Base-by-base conservation (phyloP, 306 rosid genomes). In the Vachellia collinsii region DNA sequence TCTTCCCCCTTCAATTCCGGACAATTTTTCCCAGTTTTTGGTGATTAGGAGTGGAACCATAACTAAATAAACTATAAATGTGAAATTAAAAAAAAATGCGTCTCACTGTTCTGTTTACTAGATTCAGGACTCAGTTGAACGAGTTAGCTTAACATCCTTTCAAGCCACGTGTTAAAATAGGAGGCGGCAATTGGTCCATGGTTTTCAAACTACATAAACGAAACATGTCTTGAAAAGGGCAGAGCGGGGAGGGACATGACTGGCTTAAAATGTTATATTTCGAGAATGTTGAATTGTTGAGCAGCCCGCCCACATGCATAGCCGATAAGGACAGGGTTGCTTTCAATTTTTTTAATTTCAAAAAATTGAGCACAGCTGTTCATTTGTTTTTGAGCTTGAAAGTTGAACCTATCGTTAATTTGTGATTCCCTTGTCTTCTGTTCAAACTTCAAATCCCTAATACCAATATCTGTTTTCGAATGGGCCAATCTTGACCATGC, bases 401-500 rank as follows among this genome's bases (percentile, higher is more conserved):
- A 54, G 16, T 11, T 11, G 17, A 47, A 11, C 19, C 7, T 1
- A 53, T 19, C n/a, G 63, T n/a, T 56, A n/a, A 20, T 56, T n/a
- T 20, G 63, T 0, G 12, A 23, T 59, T 59, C 65, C 65, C 41
- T 62, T 62, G 4, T 1, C 41, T 34, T 13, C 68, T 6, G 39
- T 61, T 61, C 67, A 61, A 61, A 61, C 67, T 61, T 61, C 67
- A 61, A 61, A 61, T 61, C 67, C 25, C 67, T 25, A 5, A 4
- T 38, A 38, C 5, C 9, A 5, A 17, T 5, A 38, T 17, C 23
- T 51, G 17, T 29, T 62, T 62, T 62, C 5, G 25, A 23, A 61
- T 61, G 62, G 12, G 8, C 68, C n/a, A 62, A 62, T 62, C 41
- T 62, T 62, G 68, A 62, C 68, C 68, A 23, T 11, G 11, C 38